Evolutionary conservation across 306 rosid genomes (phyloP), one percentile per base, ranked within the genome.

Genomic region (Prunus fruticosa): DNA sequence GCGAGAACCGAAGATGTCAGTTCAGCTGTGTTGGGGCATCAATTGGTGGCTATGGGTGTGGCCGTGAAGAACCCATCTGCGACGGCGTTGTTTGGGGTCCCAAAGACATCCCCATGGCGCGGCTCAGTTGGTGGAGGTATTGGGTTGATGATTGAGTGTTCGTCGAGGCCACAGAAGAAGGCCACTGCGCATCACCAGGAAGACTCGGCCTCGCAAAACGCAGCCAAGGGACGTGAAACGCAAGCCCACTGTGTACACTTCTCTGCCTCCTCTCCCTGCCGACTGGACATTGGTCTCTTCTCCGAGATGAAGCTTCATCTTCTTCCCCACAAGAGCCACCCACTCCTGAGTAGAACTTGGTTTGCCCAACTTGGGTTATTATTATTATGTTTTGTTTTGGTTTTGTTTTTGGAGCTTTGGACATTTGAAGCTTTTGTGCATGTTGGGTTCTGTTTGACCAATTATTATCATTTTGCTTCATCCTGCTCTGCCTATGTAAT

Each of bases 91-190:
- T 51, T 45, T 30, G 70, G 78, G 1, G 12, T 53, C 63, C 30
- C 45, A 52, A 61, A 51, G 43, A 20, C 23, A 12, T 61, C 79
- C 64, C 54, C 80, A 23, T 75, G 82, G 53, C 15, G 69, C 19
- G 77, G 41, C 46, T 63, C 67, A 7, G 46, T 30, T 18, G 67
- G 45, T 0, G 77, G 63, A 0, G 63, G 85, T 27, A 82, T 66
- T 3, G 83, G 78, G 71, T 64, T 80, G 79, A 61, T 72, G 88
- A 89, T 92, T 18, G 97, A 85, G 77, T 95, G 98, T 79, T 95
- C 98, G 75, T 89, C 97, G 2, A 78, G 98, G 88, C 98, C 98
- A 3, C 71, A 76, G 69, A 95, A 95, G 93, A 95, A 92, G 81
- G 88, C 85, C 45, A 95, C 98, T 22, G 90, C 97, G 20, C 97